Conservation (phyloP, 352 stramenopile species). For the Peronospora tabacina region DNA sequence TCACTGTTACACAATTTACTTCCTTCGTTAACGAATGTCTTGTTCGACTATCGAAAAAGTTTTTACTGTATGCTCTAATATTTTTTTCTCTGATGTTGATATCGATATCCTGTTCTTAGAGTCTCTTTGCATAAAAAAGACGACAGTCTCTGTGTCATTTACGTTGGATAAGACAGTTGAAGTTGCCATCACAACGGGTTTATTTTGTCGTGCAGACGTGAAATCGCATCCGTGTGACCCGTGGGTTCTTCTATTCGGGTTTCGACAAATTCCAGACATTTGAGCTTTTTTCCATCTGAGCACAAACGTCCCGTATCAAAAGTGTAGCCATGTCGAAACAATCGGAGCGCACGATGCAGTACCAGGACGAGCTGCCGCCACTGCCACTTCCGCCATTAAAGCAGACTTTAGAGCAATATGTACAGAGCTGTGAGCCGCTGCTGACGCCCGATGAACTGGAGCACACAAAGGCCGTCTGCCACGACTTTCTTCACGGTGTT, state of each 20-base stretch:
- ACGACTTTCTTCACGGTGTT: constrained; percentile 86
- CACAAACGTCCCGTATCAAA: neutral
- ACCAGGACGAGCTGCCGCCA: constrained; percentile 83
- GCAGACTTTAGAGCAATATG: constrained; percentile 89
- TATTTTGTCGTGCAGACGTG: neutral
- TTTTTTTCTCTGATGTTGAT: too few relatives aligned
- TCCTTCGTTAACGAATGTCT: too few relatives aligned
- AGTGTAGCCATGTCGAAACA: constrained; percentile 18
- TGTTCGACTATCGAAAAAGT: too few relatives aligned
- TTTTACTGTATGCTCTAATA: too few relatives aligned
- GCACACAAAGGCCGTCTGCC: constrained; percentile 86
- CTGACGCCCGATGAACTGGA: constrained; percentile 82
- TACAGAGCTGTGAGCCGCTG: constrained; percentile 89
- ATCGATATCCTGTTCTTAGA: too few relatives aligned
- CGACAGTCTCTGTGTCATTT: too few relatives aligned
- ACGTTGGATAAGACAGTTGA: constrained; percentile 22
- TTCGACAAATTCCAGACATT: neutral
- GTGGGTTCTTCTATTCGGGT: constrained; percentile 13
- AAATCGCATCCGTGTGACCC: constrained; percentile 27
- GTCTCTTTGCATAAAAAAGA: too few relatives aligned
- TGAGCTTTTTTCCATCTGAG: constrained; percentile 18
- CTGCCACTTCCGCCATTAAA: constrained; percentile 91
- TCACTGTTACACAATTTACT: too few relatives aligned
- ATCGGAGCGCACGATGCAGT: constrained; percentile 63
- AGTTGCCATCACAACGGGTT: constrained; percentile 8